Evolutionary conservation across 176 grass and related monocot genomes (phyloP).

Genomic region (Dactylis glomerata): DNA sequence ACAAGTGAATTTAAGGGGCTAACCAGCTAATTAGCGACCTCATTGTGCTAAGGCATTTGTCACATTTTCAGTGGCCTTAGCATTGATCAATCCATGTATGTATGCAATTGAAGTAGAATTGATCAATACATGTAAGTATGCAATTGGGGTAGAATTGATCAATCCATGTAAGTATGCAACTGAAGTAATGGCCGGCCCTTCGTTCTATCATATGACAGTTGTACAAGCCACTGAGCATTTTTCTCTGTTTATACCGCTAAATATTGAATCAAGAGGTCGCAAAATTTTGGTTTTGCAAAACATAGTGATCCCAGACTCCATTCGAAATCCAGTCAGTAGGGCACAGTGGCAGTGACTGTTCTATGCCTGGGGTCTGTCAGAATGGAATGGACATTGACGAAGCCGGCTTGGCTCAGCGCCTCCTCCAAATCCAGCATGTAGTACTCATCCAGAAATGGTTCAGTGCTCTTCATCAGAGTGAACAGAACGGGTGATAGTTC

Average conservation of each 20-base stretch:
- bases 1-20: background rate
- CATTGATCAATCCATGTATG: background rate
- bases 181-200: background rate
- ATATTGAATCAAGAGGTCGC: background rate
- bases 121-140: background rate
- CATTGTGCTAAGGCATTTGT: background rate
- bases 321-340: constrained; percentile 7
- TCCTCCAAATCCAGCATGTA: constrained; percentile 81
- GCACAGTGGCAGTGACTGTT: constrained; percentile 82
- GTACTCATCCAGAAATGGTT: constrained; percentile 86
- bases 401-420: constrained; percentile 48
- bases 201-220: background rate
- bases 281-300: background rate
- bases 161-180: background rate
- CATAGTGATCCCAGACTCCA: too few relatives aligned
- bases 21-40: background rate
- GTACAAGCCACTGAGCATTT: background rate
- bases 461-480: constrained; percentile 83
- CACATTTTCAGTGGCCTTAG: background rate
- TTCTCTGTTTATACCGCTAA: background rate
- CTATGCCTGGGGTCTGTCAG: constrained; percentile 79
- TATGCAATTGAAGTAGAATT: background rate
- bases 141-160: background rate
- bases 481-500: constrained; percentile 79
- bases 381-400: constrained; percentile 58